Conservation (phyloP, 1,139 yeast genomes). For the Magnusiomyces clavatus region DNA sequence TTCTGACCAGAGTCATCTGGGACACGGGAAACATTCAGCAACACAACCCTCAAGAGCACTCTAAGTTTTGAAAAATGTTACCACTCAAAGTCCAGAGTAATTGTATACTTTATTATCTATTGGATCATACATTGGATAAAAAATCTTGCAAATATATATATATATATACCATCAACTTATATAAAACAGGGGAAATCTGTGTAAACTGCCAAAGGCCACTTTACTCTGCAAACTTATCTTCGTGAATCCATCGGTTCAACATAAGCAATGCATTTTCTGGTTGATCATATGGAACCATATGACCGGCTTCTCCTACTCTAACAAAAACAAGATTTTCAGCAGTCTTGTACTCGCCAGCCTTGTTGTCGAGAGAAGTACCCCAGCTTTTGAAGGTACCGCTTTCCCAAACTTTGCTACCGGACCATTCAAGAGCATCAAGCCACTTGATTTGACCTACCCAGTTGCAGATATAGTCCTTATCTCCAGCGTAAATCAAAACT, state of each 20-base stretch:
- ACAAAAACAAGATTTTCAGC: slow-evolving; percentile 51
- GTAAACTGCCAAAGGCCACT: too few relatives aligned
- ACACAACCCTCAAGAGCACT: too few relatives aligned
- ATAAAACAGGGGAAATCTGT: too few relatives aligned
- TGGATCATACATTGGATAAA: too few relatives aligned
- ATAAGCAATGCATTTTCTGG: slow-evolving; percentile 66
- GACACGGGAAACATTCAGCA: too few relatives aligned
- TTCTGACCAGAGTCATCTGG: too few relatives aligned
- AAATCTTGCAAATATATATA: too few relatives aligned
- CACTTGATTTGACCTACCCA: slow-evolving; percentile 85
- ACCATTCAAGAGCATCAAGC: slow-evolving; percentile 64
- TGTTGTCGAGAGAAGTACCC: slow-evolving; percentile 32
- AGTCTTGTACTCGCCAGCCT: slow-evolving; percentile 54
- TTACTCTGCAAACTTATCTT: too few relatives aligned
- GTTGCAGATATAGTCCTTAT: slow-evolving; percentile 57
- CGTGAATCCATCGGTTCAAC: slow-evolving; percentile 48
- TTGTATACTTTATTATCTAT: too few relatives aligned
- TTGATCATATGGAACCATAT: slow-evolving; percentile 73
- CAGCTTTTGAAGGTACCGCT: slow-evolving; percentile 30
- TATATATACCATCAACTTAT: too few relatives aligned
- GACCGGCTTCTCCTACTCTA: slow-evolving; percentile 60
- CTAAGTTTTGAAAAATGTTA: too few relatives aligned
- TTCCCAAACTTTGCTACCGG: slow-evolving; percentile 32
- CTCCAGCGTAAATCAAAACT: slow-evolving; percentile 13
- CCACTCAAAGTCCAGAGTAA: too few relatives aligned